These are phyloP conservation scores for Carnegiea gigantea DNA, from an alignment of 179 eudicot species.

Conservation along the genomic window DNA sequence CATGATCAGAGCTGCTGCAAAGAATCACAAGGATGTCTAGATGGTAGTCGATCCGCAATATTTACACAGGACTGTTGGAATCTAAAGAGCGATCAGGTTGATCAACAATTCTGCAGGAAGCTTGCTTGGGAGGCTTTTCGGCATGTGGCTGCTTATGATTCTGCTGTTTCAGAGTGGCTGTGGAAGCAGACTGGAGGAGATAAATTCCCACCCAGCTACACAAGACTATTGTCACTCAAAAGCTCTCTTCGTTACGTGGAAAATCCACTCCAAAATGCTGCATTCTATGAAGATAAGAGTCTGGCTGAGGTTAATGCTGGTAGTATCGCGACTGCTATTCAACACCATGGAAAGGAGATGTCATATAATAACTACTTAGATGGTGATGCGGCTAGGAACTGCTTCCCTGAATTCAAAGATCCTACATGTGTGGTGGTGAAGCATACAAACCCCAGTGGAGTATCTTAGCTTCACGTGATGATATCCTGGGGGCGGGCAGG, in stretches of 20 bases:
- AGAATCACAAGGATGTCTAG: slow-evolving; percentile 96
- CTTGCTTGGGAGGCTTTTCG: slow-evolving; percentile 97
- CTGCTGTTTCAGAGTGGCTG: slow-evolving; percentile 97
- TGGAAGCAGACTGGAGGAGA: slow-evolving; percentile 91
- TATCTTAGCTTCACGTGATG: slow-evolving; percentile 70
- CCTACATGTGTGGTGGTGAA: slow-evolving; percentile 98
- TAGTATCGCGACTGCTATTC: slow-evolving; percentile 91
- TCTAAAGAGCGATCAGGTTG: slow-evolving; percentile 54
- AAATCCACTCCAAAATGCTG: slow-evolving; percentile 98
- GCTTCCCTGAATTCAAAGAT: slow-evolving; percentile 82
- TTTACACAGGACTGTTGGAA: slow-evolving; percentile 61
- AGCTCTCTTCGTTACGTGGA: slow-evolving; percentile 93
- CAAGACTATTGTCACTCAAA: slow-evolving; percentile 67
- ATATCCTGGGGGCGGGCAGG: slow-evolving; percentile 84
- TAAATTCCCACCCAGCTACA: slow-evolving; percentile 75
- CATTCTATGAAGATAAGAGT: slow-evolving; percentile 84
- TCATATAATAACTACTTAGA: slow-evolving; percentile 96
- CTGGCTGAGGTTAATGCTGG: slow-evolving; percentile 91
- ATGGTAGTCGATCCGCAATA: slow-evolving; percentile 93
- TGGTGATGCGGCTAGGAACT: slow-evolving; percentile 99
- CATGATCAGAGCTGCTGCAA: slow-evolving; percentile 98
- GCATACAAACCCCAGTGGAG: slow-evolving; percentile 99
- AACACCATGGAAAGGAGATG: slow-evolving; percentile 99
- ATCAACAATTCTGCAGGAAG: slow-evolving; percentile 63
- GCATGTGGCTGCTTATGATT: slow-evolving; percentile 91